Evolutionary conservation across 495 filamentous ascomycete species (phyloP).

Genomic region (Parmelia sp.): DNA sequence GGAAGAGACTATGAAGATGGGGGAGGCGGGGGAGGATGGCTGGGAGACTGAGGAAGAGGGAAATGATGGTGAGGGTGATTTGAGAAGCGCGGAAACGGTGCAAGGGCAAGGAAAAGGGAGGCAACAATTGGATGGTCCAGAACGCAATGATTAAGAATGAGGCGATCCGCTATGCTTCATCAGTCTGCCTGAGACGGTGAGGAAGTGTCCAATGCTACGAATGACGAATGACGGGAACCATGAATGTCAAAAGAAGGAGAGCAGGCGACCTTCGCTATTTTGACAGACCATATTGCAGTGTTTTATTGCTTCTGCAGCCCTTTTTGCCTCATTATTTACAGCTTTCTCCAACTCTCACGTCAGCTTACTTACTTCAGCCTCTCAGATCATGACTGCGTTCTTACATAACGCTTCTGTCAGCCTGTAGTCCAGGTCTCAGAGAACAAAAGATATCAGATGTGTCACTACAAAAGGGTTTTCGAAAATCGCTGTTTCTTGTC

Average conservation of each 20-base stretch:
- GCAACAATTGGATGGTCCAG: background rate
- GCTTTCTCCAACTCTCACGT: background rate
- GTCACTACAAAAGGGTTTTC: background rate
- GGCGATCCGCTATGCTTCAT: background rate
- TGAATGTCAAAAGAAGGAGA: background rate
- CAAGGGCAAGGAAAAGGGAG: background rate
- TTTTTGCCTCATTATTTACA: background rate
- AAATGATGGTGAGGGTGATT: background rate
- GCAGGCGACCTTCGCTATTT: background rate
- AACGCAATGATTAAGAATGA: background rate
- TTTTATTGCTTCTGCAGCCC: background rate
- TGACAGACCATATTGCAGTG: background rate
- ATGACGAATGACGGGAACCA: background rate
- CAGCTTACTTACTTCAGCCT: background rate
- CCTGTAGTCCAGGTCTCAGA: background rate
- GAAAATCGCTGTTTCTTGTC: background rate
- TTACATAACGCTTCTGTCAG: background rate
- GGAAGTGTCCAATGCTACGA: no score
- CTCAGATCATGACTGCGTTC: background rate
- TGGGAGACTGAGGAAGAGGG: constrained; percentile 25
- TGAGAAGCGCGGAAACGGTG: background rate
- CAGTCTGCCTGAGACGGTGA: background rate
- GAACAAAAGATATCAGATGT: background rate
- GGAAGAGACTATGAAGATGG: constrained; percentile 76
- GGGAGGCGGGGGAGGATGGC: constrained; percentile 38